Evolutionary conservation across 352 stramenopile genomes (phyloP), one percentile per base, ranked within the genome.

Genomic region (Phytophthora quininea): DNA sequence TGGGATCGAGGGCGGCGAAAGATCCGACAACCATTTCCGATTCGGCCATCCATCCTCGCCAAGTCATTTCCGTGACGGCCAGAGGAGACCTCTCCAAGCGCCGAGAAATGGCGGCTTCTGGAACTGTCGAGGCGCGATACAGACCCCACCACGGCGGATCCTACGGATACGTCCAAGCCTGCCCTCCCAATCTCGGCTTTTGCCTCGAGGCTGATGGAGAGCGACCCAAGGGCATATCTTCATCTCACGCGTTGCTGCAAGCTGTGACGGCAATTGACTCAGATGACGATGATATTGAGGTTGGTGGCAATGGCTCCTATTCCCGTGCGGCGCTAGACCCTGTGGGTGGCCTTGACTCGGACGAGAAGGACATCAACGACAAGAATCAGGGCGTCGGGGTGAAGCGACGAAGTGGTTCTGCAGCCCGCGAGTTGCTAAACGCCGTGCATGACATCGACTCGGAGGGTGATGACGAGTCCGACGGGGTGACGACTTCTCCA

Each of bases 11-110:
- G 29, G 10, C 47, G 12, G 19, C 29, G 47, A 71, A 71, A 66
- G 43, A 46, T 53, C 55, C 29, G n/a, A 9, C 19, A 8, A 9
- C 8, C 64, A 71, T 58, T 67, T 53, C 57, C 14, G 51, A 71
- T 29, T 9, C 50, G 32, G 33, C 56, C 63, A 71, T 66, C 63
- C 65, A 69, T 69, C 54, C 2, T 29, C 15, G 15, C 24, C 50
- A 45, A 8, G 19, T n/a, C 29, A 43, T 15, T 35, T 35, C 52
- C 51, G 8, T 55, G 50, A 68, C 52, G 14, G 46, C 45, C 12
- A 29, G 35, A 19, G 54, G 19, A 24, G 19, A 24, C 62, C 37
- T 29, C 29, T 11, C 42, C 30, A 46, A 12, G 10, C 14, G 35
- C 2, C 48, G 52, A 35, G 45, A 57, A 33, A 38, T n/a, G 35